Conservation (phyloP, 164 flowering plant species). For the Dillenia turbinata region DNA sequence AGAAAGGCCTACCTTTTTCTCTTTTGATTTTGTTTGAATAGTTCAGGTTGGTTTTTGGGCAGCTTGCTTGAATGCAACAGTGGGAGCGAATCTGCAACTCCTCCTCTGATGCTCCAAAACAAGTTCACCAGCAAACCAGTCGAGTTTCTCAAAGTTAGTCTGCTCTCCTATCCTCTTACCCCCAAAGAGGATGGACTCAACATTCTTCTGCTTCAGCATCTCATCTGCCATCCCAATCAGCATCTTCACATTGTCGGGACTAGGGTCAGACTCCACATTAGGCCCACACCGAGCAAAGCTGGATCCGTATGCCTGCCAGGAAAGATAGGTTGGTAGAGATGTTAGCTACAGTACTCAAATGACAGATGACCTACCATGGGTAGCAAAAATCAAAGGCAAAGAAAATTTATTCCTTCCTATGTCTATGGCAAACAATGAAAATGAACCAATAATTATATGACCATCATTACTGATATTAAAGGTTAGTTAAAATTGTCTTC, state of each 20-base stretch:
- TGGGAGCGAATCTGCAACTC: constrained; percentile 94
- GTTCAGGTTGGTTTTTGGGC: constrained; percentile 27
- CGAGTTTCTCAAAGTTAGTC: constrained; percentile 80
- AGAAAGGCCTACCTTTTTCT: no score
- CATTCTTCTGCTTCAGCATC: constrained; percentile 87
- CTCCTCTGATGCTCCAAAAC: constrained; percentile 93
- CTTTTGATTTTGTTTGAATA: background rate
- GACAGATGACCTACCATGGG: no score
- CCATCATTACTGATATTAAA: no score
- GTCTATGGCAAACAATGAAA: no score
- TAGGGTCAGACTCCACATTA: constrained; percentile 61
- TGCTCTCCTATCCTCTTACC: constrained; percentile 75
- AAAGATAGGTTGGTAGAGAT: background rate
- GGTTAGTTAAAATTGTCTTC: no score
- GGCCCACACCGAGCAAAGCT: constrained; percentile 44
- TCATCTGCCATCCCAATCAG: constrained; percentile 66
- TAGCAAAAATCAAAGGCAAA: no score
- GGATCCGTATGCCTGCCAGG: constrained; percentile 71
- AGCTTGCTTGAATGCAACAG: constrained; percentile 94
- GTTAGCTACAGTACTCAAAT: no score
- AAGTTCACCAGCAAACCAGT: constrained; percentile 90
- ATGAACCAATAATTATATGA: no score
- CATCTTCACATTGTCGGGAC: constrained; percentile 62
- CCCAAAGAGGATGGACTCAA: constrained; percentile 82
- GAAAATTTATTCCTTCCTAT: no score